Evolutionary conservation across 768 basidiomycete species (phyloP), one percentile per base, ranked within the genome.

Genomic region (Lepiota subincarnata): DNA sequence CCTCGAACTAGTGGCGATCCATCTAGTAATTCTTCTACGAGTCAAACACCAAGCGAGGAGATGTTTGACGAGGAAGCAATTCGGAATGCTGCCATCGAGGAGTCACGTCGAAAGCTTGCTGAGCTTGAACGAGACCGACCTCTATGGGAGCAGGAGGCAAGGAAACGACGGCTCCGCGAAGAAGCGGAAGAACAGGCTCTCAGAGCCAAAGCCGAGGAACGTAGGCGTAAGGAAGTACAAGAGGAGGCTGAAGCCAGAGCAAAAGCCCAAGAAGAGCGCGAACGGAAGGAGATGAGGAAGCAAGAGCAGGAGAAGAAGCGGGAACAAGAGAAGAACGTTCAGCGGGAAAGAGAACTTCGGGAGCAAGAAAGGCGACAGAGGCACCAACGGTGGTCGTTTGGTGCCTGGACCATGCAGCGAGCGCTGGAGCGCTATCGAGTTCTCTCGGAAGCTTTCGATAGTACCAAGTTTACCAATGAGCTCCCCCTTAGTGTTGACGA

Each of bases 381-480:
- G 50, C 74, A 80, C 50, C 74, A 77, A 39, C 74, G 78, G 46
- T 88, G 83, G 83, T 69, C 74, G 14, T 72, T 70, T 16, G 85
- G 84, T 1, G 69, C 68, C 0, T 92, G 90, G 88, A 83, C 80
- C 2, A 64, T 72, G 7, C 71, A 74, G 51, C 76, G 86, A 42
- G 91, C 90, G 4, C 68, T 91, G 24, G 87, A 90, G 59, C 78
- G 83, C 24, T 92, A 87, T 68, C 80, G 72, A 41, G 62, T 66
- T 28, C 73, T 87, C 6, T 72, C 78, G 55, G 83, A 82, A 18
- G 72, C 74, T 28, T 92, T 92, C 62, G 87, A 91, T 64, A 61
- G 69, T 13, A 68, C 78, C 10, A 82, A 78, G 57, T 88, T 84
- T 66, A 70, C 76, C 2, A 57, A 70, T 35, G 73, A 75, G 18